Evolutionary conservation across 2,329 filamentous ascomycete genomes (phyloP), one percentile per base, ranked within the genome.

Genomic region (Diaporthe australafricana): DNA sequence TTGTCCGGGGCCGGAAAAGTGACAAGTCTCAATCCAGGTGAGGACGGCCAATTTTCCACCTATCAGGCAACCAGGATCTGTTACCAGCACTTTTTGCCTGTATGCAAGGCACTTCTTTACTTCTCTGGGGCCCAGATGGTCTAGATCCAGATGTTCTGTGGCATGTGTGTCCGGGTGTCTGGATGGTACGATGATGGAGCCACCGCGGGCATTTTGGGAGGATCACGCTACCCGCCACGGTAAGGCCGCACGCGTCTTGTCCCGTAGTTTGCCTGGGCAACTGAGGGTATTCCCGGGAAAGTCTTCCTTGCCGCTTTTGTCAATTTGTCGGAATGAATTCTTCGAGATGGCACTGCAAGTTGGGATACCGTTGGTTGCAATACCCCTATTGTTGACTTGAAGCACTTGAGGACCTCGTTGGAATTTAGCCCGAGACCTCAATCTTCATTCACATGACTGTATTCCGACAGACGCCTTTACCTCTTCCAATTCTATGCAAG

Each of bases 121-220:
- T 47, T 62, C 16, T 47, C 27, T 32, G 16, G 11, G 57, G 40
- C 47, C 40, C 16, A 16, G 17, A 32, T 62, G 57, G 40, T 62
- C 57, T 62, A 62, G 57, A 47, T 47, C 20, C 3, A 27, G 57
- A n/a, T 32, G 57, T 40, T 42, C 25, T 27, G 57, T 62, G 57
- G 57, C 9, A 30, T 62, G 57, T 47, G 57, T 35, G 0, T 1
- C 25, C 25, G 4, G 40, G 25, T 14, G 40, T 32, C 57, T 32
- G 17, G 40, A 60, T 62, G 57, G 57, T 62, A 62, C 57, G 57
- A 62, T 62, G 11, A 62, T 62, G 57, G 57, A 47, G 40, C 57
- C 57, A 62, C 57, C 22, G 25, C 20, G 47, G 40, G 25, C 42
- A 11, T 62, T 47, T 40, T 14, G 40, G 40, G 30, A 62, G 57